Conservation (phyloP, 495 filamentous ascomycete genomes). For the Xylaria nigripes region DNA sequence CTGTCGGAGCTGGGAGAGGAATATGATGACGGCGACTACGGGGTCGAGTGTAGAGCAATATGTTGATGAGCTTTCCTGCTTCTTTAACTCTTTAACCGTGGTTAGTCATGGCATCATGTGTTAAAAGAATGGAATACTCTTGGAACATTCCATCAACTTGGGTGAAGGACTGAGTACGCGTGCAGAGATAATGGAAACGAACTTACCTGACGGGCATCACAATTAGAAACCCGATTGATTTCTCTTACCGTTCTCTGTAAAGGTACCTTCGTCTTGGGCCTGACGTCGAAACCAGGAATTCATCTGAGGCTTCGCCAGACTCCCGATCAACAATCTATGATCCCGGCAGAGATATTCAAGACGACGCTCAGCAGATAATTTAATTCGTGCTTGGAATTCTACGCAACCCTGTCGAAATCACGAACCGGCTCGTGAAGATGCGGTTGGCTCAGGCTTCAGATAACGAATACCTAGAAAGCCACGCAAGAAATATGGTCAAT, state of each 20-base stretch:
- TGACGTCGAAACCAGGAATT: background rate
- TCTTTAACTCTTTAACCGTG: constrained; percentile 25
- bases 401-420: constrained; percentile 32
- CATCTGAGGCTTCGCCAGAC: background rate
- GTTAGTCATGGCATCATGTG: too few relatives aligned
- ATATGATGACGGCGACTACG: constrained; percentile 47
- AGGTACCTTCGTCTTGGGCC: background rate
- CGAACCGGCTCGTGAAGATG: constrained; percentile 37
- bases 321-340: constrained; percentile 42
- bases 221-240: constrained; percentile 34
- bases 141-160: too few relatives aligned
- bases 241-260: background rate
- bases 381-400: constrained; percentile 37
- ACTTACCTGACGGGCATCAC: constrained; percentile 37
- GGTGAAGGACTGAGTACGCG: constrained; percentile 27
- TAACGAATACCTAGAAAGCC: constrained; percentile 35
- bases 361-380: constrained; percentile 39
- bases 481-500: constrained; percentile 18
- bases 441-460: constrained; percentile 33
- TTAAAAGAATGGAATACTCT: too few relatives aligned
- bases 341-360: constrained; percentile 35
- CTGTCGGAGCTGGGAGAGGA: constrained; percentile 19
- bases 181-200: constrained; percentile 15
- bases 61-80: constrained; percentile 35
- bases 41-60: constrained; percentile 42